Base-by-base conservation (phyloP, 2,329 filamentous ascomycete genomes). In the Bisporella sp. region DNA sequence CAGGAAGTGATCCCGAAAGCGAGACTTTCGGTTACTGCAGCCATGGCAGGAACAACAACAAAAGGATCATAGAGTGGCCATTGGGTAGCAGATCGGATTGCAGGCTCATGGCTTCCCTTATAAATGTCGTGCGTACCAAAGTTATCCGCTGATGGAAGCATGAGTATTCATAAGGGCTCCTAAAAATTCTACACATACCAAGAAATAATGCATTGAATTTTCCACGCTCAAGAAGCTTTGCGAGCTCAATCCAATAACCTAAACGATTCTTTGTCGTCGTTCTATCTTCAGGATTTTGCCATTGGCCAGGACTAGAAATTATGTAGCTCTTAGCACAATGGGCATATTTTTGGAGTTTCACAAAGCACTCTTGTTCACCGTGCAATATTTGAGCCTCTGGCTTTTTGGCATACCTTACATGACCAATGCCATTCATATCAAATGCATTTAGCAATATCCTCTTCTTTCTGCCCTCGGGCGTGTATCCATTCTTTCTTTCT, bases 31-130 rank as follows among this genome's bases (percentile, higher is more conserved):
- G 83, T 87, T 0, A 73, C 82, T 2, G 82, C 82, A 1, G 82
- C 82, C 82, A 87, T 85, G 4, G 82, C 81, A 6, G 80, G 74
- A 0, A 86, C 72, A 1, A 79, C 9, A 85, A 64, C 1, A 0
- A 79, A 84, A 0, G 83, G 82, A 61, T 87, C 83, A 50, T 84
- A 85, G 5, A 86, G 78, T 0, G 82, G 83, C 78, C 80, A 86
- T 64, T 87, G 84, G 0, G 84, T 82, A 1, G 81, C 83, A 0
- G 80, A 78, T 1, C 73, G 62, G 45, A 84, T 76, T 1, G 82
- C 79, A 0, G 82, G 76, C 5, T 77, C 73, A 4, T 85, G 69
- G 32, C 56, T 60, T 49, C 77, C 81, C 7, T 72, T 66, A 64
- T 84, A 87, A 1, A 86, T 81, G 66, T 87, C 82, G 61, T 87